phyloP scores from a whole-genome alignment of 2,329 filamentous ascomycete genomes.

The Calonectria montana region DNA sequence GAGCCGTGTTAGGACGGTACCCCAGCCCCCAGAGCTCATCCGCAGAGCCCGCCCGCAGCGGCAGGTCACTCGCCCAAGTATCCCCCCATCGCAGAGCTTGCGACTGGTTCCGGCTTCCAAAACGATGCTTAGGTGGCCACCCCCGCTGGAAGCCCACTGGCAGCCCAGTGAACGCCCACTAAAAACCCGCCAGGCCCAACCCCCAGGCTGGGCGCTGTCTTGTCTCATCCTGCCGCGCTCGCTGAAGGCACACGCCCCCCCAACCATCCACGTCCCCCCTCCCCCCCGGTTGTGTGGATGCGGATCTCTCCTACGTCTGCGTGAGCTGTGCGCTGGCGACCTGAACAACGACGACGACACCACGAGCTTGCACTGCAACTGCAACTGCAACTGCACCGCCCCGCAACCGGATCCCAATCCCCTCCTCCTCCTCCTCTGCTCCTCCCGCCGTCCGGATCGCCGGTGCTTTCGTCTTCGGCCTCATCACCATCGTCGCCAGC shows the following conservation, averaged over 20 bases:
- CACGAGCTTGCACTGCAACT: constrained; percentile 20
- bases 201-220: constrained; percentile 29
- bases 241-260: constrained; percentile 38
- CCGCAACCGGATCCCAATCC: constrained; percentile 18
- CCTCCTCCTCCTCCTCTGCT: constrained; percentile 8
- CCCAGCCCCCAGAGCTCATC: constrained; percentile 8
- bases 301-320: constrained; percentile 39
- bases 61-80: constrained; percentile 2
- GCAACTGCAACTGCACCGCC: constrained; percentile 13
- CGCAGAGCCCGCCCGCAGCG: neutral
- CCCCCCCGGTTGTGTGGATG: constrained; percentile 36
- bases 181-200: constrained; percentile 11
- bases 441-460: constrained; percentile 29
- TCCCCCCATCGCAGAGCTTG: constrained; percentile 14
- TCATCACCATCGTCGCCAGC: constrained; percentile 24
- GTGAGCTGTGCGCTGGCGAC: constrained; percentile 39
- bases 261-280: constrained; percentile 38
- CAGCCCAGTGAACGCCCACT: neutral
- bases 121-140: neutral
- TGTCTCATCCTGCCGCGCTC: constrained; percentile 38
- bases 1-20: constrained; percentile 23
- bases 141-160: neutral
- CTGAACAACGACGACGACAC: constrained; percentile 32
- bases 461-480: constrained; percentile 29
- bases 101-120: constrained; percentile 6